These are phyloP conservation scores for Populus deltoides DNA, from an alignment of 345 rosid genomes.

Conservation along the genomic window DNA sequence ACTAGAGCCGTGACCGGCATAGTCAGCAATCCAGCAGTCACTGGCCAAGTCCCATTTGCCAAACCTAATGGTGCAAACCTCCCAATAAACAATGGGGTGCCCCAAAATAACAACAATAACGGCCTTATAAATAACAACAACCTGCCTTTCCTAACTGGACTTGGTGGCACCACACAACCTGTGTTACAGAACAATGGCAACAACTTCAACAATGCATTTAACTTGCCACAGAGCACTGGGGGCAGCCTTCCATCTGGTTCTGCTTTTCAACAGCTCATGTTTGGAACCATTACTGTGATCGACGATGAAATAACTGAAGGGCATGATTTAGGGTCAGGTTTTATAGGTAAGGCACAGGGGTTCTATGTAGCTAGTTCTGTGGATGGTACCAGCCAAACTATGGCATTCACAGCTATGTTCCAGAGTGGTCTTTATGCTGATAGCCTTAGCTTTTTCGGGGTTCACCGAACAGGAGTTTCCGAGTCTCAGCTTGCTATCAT, in stretches of 20 bases:
- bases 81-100: slow-evolving; percentile 60
- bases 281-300: slow-evolving; percentile 76
- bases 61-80: slow-evolving; percentile 81
- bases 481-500: slow-evolving; percentile 78
- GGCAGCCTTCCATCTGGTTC: slow-evolving; percentile 55
- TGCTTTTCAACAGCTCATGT: slow-evolving; percentile 63
- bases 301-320: slow-evolving; percentile 79
- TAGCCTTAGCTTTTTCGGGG: slow-evolving; percentile 79
- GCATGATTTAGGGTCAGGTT: slow-evolving; percentile 59
- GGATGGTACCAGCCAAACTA: slow-evolving; percentile 74
- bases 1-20: slow-evolving; percentile 75
- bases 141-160: slow-evolving; percentile 75
- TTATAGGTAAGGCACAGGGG: slow-evolving; percentile 84
- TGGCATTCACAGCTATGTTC: slow-evolving; percentile 83
- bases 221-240: slow-evolving; percentile 43
- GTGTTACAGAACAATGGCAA: slow-evolving; percentile 50
- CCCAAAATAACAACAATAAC: slow-evolving; percentile 54
- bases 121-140: slow-evolving; percentile 79
- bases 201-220: slow-evolving; percentile 40
- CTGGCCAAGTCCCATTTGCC: slow-evolving; percentile 77
- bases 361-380: slow-evolving; percentile 70
- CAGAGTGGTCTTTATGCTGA: slow-evolving; percentile 60
- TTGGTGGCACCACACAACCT: slow-evolving; percentile 55
- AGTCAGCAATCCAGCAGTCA: slow-evolving; percentile 59
- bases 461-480: slow-evolving; percentile 59